Percentiles rank a stretch among this genome's conserved stretches.
phyloP scores from a whole-genome alignment of 225 moss, liverwort and hornwort species.

The Lunularia cruciata region DNA sequence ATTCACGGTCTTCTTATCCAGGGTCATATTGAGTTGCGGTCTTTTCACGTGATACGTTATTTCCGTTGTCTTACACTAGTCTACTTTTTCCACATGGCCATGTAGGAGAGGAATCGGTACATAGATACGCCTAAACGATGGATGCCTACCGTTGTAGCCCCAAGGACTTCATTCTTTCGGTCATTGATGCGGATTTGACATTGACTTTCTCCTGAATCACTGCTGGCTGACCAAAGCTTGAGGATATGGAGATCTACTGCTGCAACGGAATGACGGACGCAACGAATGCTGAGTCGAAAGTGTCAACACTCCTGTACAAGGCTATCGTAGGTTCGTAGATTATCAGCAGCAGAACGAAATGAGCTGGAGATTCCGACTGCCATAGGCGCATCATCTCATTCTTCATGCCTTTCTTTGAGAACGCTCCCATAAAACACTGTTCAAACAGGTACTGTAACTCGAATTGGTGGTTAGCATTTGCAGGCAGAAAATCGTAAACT shows the following conservation, averaged over 20 bases:
- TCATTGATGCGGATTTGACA: slow-evolving; percentile 3
- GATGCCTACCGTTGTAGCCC: neutral
- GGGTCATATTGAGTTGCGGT: too few relatives aligned
- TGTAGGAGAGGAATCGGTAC: neutral
- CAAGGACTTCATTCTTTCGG: neutral
- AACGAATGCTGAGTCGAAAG: slow-evolving; percentile 1
- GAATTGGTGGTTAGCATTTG: neutral
- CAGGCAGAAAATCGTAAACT: neutral
- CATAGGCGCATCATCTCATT: neutral
- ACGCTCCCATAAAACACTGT: neutral
- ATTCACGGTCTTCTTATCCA: too few relatives aligned
- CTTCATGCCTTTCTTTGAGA: neutral
- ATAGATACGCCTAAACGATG: neutral
- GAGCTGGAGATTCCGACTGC: slow-evolving; percentile 6
- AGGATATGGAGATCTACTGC: slow-evolving; percentile 3
- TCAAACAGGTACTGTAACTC: neutral
- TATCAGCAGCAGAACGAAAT: slow-evolving; percentile 5
- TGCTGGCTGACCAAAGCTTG: neutral
- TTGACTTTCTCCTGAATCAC: slow-evolving; percentile 8
- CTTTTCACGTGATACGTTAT: too few relatives aligned
- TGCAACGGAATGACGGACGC: neutral
- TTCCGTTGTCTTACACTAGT: neutral
- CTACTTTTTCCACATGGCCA: neutral
- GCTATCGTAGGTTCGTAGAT: neutral
- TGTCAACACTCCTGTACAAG: neutral